phyloP scores from a whole-genome alignment of 148 eudicot genomes.

The Fagopyrum tataricum region DNA sequence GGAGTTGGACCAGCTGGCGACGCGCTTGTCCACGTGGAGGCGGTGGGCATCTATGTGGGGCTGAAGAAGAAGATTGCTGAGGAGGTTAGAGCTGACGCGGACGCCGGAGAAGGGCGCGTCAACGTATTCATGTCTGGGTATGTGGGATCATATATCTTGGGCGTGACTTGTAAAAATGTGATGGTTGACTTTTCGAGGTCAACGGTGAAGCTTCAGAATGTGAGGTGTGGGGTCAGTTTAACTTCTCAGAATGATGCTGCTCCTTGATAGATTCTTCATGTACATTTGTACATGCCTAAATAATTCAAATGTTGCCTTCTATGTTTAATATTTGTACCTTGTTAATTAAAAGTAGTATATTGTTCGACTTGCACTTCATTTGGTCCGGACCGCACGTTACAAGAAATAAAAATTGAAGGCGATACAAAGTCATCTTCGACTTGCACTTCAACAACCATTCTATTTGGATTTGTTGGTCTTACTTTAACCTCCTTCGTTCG shows the following conservation, averaged over 20 bases:
- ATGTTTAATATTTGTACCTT: too few relatives aligned
- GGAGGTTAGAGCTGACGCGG: background rate
- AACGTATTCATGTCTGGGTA: background rate
- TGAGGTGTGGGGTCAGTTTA: background rate
- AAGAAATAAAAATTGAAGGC: too few relatives aligned
- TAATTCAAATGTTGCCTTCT: too few relatives aligned
- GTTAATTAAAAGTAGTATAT: too few relatives aligned
- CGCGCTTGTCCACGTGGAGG: background rate
- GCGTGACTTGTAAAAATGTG: background rate
- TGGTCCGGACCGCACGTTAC: too few relatives aligned
- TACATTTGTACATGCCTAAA: too few relatives aligned
- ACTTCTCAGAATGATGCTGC: background rate
- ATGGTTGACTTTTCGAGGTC: background rate
- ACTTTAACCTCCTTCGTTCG: too few relatives aligned
- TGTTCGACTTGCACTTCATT: too few relatives aligned
- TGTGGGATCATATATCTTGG: background rate
- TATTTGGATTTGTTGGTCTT: too few relatives aligned
- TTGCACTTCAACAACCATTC: too few relatives aligned
- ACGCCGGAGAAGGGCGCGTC: background rate
- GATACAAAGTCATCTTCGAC: too few relatives aligned
- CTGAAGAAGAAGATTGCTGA: slow-evolving; percentile 2
- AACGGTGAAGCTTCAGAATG: background rate
- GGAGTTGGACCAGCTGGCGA: background rate
- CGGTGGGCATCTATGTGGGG: background rate
- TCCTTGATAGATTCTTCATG: too few relatives aligned